phyloP scores from a whole-genome alignment of 2,329 filamentous ascomycete genomes.

The Aspergillus sergii region DNA sequence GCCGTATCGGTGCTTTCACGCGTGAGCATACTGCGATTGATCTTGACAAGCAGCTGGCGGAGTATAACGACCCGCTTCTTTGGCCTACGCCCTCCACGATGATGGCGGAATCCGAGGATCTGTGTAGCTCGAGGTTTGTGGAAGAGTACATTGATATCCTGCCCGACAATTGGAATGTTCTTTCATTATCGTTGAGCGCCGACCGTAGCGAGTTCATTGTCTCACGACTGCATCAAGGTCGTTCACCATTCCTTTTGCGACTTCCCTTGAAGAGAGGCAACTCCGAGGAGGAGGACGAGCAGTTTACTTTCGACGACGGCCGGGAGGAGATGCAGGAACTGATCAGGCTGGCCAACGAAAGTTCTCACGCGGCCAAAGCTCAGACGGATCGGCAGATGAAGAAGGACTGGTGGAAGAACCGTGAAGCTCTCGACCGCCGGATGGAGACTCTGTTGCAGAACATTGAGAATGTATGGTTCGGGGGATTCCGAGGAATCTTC shows the following conservation, averaged over 20 bases:
- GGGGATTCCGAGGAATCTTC: slow-evolving; percentile 93
- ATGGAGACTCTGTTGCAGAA: slow-evolving; percentile 78
- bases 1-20: slow-evolving; percentile 44
- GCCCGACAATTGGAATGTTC: slow-evolving; percentile 77
- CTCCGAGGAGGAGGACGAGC: slow-evolving; percentile 72
- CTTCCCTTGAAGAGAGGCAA: slow-evolving; percentile 82
- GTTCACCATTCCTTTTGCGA: slow-evolving; percentile 81
- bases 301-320: slow-evolving; percentile 82
- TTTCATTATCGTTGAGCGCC: slow-evolving; percentile 84
- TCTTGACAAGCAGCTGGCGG: slow-evolving; percentile 49
- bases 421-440: slow-evolving; percentile 76
- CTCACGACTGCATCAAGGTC: slow-evolving; percentile 75
- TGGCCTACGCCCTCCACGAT: slow-evolving; percentile 49
- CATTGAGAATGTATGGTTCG: slow-evolving; percentile 91
- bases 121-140: slow-evolving; percentile 67
- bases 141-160: slow-evolving; percentile 82
- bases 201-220: slow-evolving; percentile 82
- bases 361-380: slow-evolving; percentile 73
- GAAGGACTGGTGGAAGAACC: slow-evolving; percentile 84
- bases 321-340: slow-evolving; percentile 80
- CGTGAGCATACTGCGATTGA: slow-evolving; percentile 43
- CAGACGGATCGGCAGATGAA: slow-evolving; percentile 75
- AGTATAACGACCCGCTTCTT: slow-evolving; percentile 48
- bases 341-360: slow-evolving; percentile 78
- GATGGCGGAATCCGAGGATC: slow-evolving; percentile 28